Evolutionary conservation across 163 green algal genomes (phyloP).

Genomic region (Scenedesmus sp.): DNA sequence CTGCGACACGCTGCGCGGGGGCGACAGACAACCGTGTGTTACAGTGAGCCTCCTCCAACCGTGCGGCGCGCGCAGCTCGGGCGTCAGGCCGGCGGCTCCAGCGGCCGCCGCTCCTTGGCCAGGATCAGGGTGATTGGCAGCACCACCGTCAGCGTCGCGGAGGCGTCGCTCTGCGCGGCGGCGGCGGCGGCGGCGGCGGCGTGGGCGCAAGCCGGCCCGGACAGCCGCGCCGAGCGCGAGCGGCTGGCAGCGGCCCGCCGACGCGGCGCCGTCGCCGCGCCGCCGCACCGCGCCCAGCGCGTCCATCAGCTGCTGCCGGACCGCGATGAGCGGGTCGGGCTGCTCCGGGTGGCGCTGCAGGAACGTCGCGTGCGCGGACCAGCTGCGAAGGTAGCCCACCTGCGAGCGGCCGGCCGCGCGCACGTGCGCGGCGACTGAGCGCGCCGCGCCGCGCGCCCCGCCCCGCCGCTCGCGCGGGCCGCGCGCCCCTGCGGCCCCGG

Average conservation of each 20-base stretch:
- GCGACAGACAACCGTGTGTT: too few species aligned
- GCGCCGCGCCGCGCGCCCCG: too few species aligned
- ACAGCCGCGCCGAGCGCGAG: background rate
- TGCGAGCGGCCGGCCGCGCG: too few species aligned
- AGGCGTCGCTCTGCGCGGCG: background rate
- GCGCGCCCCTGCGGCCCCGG: too few species aligned
- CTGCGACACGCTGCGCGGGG: slow-evolving; percentile 9
- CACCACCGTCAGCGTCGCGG: slow-evolving; percentile 11
- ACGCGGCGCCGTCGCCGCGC: too few species aligned
- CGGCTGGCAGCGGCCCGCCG: background rate
- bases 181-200: background rate
- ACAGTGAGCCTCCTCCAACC: too few species aligned
- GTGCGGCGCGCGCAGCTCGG: too few species aligned
- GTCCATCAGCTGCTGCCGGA: slow-evolving; percentile 23
- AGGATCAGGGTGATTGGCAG: slow-evolving; percentile 13
- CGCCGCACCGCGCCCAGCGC: slow-evolving; percentile 4
- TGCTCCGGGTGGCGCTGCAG: background rate
- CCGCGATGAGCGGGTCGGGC: slow-evolving; percentile 16
- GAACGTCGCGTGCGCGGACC: slow-evolving; percentile 25
- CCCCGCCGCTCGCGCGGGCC: too few species aligned
- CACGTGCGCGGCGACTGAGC: too few species aligned
- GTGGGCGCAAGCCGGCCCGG: too few species aligned
- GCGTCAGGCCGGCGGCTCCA: too few species aligned
- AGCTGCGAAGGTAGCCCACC: slow-evolving; percentile 35
- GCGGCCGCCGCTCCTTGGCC: slow-evolving; percentile 6